phyloP scores from a whole-genome alignment of 345 rosid genomes.

The Camelina laxa region DNA sequence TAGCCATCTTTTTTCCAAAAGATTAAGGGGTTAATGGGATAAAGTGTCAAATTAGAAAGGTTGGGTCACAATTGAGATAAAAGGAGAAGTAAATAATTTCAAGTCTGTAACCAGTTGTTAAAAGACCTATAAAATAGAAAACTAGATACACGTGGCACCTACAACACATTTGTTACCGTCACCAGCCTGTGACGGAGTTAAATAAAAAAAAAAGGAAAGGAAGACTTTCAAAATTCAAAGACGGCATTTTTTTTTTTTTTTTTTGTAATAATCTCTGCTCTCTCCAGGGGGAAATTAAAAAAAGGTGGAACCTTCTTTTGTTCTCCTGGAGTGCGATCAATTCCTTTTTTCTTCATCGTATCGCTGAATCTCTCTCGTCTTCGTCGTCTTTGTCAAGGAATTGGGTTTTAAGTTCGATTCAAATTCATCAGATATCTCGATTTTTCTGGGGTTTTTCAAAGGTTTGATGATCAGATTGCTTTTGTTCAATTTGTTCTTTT shows the following conservation, averaged over 20 bases:
- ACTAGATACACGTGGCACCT: slow-evolving; percentile 18
- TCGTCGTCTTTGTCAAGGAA: slow-evolving; percentile 24
- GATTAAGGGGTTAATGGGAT: too few species aligned
- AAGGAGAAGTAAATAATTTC: slow-evolving; percentile 5
- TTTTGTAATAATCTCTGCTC: slow-evolving; percentile 2
- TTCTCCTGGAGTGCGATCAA: slow-evolving; percentile 39
- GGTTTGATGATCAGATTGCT: slow-evolving; percentile 28
- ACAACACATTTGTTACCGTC: slow-evolving; percentile 19
- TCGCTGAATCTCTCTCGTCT: slow-evolving; percentile 30
- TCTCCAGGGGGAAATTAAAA: slow-evolving; percentile 20
- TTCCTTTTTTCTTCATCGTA: background rate
- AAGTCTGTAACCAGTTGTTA: background rate
- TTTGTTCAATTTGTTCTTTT: slow-evolving; percentile 15
- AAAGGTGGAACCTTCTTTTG: slow-evolving; percentile 41
- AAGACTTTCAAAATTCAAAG: slow-evolving; percentile 31
- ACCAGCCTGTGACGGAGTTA: slow-evolving; percentile 26
- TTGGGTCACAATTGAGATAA: background rate
- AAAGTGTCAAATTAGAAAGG: background rate
- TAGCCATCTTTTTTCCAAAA: too few species aligned
- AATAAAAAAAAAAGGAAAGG: slow-evolving; percentile 1
- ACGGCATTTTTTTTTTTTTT: background rate
- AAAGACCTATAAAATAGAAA: background rate
- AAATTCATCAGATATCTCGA: slow-evolving; percentile 2
- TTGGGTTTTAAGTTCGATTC: slow-evolving; percentile 28
- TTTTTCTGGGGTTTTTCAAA: background rate